Evolutionary conservation across 257 asterid species (phyloP).

Genomic region (Apocynum venetum): DNA sequence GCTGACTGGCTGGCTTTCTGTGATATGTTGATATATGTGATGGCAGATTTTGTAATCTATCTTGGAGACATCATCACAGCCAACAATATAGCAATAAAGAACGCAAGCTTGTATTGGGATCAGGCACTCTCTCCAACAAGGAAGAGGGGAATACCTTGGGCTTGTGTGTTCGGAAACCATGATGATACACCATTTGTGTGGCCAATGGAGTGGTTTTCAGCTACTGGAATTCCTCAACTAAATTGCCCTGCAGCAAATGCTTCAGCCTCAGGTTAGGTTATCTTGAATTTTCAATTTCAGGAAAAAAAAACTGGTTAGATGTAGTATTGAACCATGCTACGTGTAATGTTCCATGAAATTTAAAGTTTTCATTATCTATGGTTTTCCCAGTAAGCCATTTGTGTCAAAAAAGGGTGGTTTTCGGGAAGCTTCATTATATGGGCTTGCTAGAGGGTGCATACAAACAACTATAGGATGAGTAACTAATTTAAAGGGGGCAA

Average conservation of each 20-base stretch:
- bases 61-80: slow-evolving; percentile 90
- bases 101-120: slow-evolving; percentile 84
- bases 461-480: neutral
- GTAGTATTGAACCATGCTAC: neutral
- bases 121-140: slow-evolving; percentile 73
- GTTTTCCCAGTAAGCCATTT: neutral
- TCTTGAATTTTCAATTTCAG: neutral
- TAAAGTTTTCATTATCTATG: neutral
- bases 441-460: neutral
- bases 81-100: slow-evolving; percentile 58
- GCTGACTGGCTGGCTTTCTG: neutral
- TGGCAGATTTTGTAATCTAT: slow-evolving; percentile 74
- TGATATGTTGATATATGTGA: slow-evolving; percentile 5
- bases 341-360: neutral
- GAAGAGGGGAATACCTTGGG: slow-evolving; percentile 65
- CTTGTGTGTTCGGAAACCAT: slow-evolving; percentile 79
- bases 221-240: slow-evolving; percentile 57
- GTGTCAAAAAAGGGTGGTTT: neutral
- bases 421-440: neutral
- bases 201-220: slow-evolving; percentile 94
- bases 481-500: neutral
- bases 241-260: slow-evolving; percentile 33
- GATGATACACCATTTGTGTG: slow-evolving; percentile 86
- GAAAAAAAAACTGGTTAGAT: neutral
- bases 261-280: slow-evolving; percentile 43